Evolutionary conservation across 495 filamentous ascomycete genomes (phyloP).

Genomic region (Niebla homalea): DNA sequence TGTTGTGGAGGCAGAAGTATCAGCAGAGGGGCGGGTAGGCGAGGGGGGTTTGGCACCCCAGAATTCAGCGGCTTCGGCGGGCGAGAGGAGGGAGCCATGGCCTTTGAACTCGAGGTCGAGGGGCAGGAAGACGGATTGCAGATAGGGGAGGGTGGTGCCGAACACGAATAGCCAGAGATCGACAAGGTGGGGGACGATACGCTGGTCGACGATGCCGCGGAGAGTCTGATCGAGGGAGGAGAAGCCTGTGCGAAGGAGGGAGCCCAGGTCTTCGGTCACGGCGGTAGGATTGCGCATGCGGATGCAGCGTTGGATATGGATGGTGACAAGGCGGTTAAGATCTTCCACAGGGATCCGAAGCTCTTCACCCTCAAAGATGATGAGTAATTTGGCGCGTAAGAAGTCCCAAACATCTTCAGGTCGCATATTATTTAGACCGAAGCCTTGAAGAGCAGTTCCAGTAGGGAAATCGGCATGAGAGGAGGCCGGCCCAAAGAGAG

Average conservation of each 20-base stretch:
- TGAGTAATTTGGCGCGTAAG: constrained; percentile 76
- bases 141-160: constrained; percentile 77
- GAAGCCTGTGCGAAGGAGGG: constrained; percentile 73
- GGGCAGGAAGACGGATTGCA: constrained; percentile 91
- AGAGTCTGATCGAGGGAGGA: constrained; percentile 71
- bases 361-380: constrained; percentile 88
- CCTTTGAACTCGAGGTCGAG: constrained; percentile 91
- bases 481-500: constrained; percentile 24
- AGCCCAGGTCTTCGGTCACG: constrained; percentile 67
- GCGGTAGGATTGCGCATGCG: constrained; percentile 50
- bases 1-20: no score
- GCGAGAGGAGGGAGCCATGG: constrained; percentile 58
- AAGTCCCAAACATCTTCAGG: constrained; percentile 92
- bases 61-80: constrained; percentile 70
- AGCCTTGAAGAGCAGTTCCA: constrained; percentile 34
- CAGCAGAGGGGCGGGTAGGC: not conserved
- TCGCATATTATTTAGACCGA: constrained; percentile 69
- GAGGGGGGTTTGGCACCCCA: constrained; percentile 49
- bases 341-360: constrained; percentile 84
- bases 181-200: constrained; percentile 71
- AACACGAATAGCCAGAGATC: constrained; percentile 91
- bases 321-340: constrained; percentile 74
- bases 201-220: constrained; percentile 62
- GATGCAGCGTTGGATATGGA: constrained; percentile 68
- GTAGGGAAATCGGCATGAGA: constrained; percentile 8